Percentiles rank a stretch among this genome's conserved stretches.
Conservation (phyloP, 2,329 filamentous ascomycete genomes). For the Alternaria metachromatica region DNA sequence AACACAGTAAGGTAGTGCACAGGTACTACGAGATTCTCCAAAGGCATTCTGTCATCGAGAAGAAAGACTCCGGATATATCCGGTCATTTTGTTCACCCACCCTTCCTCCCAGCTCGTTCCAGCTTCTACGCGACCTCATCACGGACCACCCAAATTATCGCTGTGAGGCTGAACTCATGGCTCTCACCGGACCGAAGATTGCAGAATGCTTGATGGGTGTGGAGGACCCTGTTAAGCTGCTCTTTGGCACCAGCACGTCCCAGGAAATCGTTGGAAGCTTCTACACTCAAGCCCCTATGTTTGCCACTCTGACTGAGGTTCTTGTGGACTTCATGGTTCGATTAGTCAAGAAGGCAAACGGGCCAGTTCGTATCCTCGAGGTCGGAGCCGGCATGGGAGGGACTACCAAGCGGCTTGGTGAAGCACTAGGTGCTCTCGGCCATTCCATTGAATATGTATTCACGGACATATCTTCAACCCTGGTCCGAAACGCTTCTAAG, state of each 20-base stretch:
- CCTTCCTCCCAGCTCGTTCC: not conserved
- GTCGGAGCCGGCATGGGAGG: constrained; percentile 51
- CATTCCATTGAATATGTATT: constrained; percentile 47
- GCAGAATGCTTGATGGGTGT: constrained; percentile 19
- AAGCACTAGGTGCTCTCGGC: constrained; percentile 5
- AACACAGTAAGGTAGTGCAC: constrained; percentile 11
- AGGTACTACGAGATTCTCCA: constrained; percentile 15
- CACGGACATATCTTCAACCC: constrained; percentile 48
- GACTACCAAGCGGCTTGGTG: constrained; percentile 36
- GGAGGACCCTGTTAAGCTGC: constrained; percentile 17
- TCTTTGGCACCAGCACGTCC: constrained; percentile 18
- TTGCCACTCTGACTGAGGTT: constrained; percentile 20
- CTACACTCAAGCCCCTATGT: constrained; percentile 25
- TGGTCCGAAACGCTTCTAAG: constrained; percentile 46
- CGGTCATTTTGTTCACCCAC: not conserved
- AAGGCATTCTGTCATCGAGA: constrained; percentile 9
- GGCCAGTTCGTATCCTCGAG: constrained; percentile 42
- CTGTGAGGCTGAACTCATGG: constrained; percentile 17
- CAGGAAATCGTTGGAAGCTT: constrained; percentile 19
- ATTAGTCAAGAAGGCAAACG: constrained; percentile 5
- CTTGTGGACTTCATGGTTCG: constrained; percentile 17
- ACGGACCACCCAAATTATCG: constrained; percentile 16
- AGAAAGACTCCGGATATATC: not conserved
- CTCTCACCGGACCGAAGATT: constrained; percentile 14
- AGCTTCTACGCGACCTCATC: not conserved